Evolutionary conservation across 257 asterid species (phyloP).

Genomic region (Thymus quinquecostatus): DNA sequence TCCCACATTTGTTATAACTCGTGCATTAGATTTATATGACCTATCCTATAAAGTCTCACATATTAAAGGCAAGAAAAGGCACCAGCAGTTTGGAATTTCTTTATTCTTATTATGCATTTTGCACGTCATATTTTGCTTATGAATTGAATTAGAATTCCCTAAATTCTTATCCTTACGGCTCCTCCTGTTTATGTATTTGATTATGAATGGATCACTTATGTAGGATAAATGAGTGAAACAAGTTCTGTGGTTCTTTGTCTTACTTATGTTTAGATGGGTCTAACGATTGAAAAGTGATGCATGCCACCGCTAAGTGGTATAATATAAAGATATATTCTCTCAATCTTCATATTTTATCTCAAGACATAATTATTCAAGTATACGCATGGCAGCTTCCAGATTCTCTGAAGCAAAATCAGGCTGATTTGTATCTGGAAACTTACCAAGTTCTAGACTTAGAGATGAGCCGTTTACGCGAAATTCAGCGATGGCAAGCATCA

Average conservation of each 20-base stretch:
- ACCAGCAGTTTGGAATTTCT: background rate
- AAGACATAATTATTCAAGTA: slow-evolving; percentile 17
- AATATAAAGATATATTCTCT: background rate
- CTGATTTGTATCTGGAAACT: slow-evolving; percentile 92
- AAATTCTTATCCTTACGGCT: background rate
- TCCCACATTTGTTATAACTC: background rate
- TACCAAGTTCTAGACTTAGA: slow-evolving; percentile 97
- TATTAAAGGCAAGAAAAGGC: slow-evolving; percentile 4
- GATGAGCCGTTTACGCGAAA: slow-evolving; percentile 98
- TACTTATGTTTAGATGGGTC: slow-evolving; percentile 22
- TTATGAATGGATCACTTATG: slow-evolving; percentile 13
- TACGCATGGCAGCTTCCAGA: slow-evolving; percentile 85
- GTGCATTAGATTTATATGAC: slow-evolving; percentile 15
- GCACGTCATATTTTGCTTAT: slow-evolving; percentile 1
- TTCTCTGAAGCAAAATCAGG: slow-evolving; percentile 96
- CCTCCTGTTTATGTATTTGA: background rate
- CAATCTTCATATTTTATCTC: slow-evolving; percentile 15
- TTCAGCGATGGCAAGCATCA: slow-evolving; percentile 98
- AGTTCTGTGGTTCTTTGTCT: slow-evolving; percentile 14
- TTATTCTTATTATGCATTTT: slow-evolving; percentile 13
- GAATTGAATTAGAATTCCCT: background rate
- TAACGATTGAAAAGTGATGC: background rate
- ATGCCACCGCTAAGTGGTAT: slow-evolving; percentile 8
- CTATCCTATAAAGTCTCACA: slow-evolving; percentile 7
- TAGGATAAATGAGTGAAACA: slow-evolving; percentile 10